Percentiles rank a stretch among this genome's conserved stretches.
phyloP scores from a whole-genome alignment of 345 rosid genomes.

The Brassica napus region DNA sequence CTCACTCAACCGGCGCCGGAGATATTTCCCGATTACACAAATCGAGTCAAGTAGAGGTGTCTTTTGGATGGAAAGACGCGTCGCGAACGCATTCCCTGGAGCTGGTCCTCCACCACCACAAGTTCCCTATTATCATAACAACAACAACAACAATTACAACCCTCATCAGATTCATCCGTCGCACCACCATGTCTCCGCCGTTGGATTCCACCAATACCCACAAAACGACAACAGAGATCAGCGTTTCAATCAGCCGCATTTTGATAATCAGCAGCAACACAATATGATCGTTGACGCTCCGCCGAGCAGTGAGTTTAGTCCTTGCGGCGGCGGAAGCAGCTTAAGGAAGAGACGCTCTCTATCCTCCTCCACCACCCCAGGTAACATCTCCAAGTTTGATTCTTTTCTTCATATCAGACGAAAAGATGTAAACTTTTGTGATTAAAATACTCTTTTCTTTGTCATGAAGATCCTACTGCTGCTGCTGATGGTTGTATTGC shows the following conservation, averaged over 20 bases:
- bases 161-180: conserved; percentile 38
- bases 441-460: not conserved
- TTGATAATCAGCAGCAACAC: conserved; percentile 35
- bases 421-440: conserved; percentile 5
- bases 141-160: conserved; percentile 36
- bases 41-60: not conserved
- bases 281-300: conserved; percentile 39
- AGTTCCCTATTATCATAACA: conserved; percentile 38
- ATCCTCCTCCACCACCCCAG: conserved; percentile 42
- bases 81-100: conserved; percentile 24
- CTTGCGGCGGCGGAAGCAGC: conserved; percentile 29
- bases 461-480: conserved; percentile 46
- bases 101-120: conserved; percentile 14
- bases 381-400: conserved; percentile 23
- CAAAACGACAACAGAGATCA: conserved; percentile 40
- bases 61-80: conserved; percentile 29
- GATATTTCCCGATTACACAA: not conserved
- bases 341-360: conserved; percentile 53
- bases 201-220: conserved; percentile 32
- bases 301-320: conserved; percentile 22
- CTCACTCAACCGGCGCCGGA: conserved; percentile 23
- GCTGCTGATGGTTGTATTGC: conserved; percentile 45
- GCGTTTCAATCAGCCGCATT: conserved; percentile 38
- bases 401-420: not conserved
- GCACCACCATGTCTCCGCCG: conserved; percentile 31